phyloP scores from a whole-genome alignment of 345 rosid species.

The Hevea brasiliensis region DNA sequence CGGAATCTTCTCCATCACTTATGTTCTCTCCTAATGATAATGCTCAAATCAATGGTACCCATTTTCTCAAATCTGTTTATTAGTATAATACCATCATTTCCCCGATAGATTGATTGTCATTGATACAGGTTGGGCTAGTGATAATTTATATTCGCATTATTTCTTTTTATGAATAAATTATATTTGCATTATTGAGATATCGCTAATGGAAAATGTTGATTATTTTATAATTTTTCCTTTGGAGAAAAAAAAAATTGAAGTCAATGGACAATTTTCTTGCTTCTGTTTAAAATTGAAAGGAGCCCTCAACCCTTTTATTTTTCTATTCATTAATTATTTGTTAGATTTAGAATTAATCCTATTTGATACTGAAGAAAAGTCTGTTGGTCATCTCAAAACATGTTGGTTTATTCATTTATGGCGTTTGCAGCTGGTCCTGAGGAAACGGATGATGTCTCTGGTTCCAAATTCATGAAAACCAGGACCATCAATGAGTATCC shows the following conservation, averaged over 20 bases:
- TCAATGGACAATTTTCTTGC: too few species aligned
- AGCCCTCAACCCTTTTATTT: too few species aligned
- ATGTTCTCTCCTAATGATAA: slow-evolving; percentile 3
- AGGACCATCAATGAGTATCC: not conserved
- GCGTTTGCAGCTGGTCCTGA: slow-evolving; percentile 5
- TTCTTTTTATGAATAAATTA: not conserved
- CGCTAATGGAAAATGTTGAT: too few species aligned
- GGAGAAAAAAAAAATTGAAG: too few species aligned
- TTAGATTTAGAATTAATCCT: too few species aligned
- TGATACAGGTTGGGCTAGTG: not conserved
- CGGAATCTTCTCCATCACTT: slow-evolving; percentile 12
- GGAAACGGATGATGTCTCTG: not conserved
- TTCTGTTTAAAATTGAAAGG: too few species aligned
- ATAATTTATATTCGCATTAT: not conserved
- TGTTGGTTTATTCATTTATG: too few species aligned
- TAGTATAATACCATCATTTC: not conserved
- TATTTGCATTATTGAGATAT: not conserved
- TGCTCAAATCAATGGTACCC: slow-evolving; percentile 1
- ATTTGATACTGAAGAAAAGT: too few species aligned
- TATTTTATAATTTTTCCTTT: too few species aligned
- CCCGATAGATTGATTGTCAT: not conserved
- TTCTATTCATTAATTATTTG: too few species aligned
- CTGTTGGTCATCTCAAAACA: too few species aligned
- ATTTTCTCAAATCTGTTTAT: not conserved
- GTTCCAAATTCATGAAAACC: not conserved